Evolutionary conservation across 306 rosid genomes (phyloP), one percentile per base, ranked within the genome.

Genomic region (Clitoria ternatea): DNA sequence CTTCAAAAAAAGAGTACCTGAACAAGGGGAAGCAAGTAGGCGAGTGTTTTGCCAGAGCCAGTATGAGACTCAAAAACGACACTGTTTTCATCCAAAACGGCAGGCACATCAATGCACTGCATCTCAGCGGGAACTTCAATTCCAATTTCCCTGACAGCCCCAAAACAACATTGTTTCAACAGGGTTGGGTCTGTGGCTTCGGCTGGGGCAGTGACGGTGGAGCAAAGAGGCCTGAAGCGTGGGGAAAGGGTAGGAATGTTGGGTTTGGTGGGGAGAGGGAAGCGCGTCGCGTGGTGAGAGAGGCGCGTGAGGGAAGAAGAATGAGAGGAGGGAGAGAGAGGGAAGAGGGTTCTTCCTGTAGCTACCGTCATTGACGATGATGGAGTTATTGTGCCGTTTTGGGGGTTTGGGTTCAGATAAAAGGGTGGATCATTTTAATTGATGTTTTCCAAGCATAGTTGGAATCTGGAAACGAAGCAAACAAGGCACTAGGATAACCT

Each of bases 51-150:
- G 12, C 99, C 99, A 52, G 99, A 94, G 2, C 99, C 99, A 71
- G 99, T 91, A 74, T 91, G 97, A 39, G 97, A 94, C 67, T 97
- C 97, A 80, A 94, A 82, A 66, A 94, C 96, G 33, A 94, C 96
- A 69, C 91, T 89, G 60, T 79, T 84, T 42, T 79, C 99, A 37
- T 83, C 92, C 85, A 91, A 79, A 18, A 94, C 90, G 55, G 96
- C 87, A 12, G 96, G 99, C 2, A 91, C 72, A 37, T 96, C 99
- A 80, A 94, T 86, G 65, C 87, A 69, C 90, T 94, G 99, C 49
- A 94, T 94, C 79, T 94, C 99, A 33, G 96, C 89, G 0, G 99
- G 99, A 53, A 91, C 89, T 65, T 83, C 81, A 80, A 94, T 91
- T 5, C 78, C 75, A 88, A 94, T 72, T 80, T 91, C 99, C 74